Conservation (phyloP, 116 monocot species). For the Papilionanthe hybrid region DNA sequence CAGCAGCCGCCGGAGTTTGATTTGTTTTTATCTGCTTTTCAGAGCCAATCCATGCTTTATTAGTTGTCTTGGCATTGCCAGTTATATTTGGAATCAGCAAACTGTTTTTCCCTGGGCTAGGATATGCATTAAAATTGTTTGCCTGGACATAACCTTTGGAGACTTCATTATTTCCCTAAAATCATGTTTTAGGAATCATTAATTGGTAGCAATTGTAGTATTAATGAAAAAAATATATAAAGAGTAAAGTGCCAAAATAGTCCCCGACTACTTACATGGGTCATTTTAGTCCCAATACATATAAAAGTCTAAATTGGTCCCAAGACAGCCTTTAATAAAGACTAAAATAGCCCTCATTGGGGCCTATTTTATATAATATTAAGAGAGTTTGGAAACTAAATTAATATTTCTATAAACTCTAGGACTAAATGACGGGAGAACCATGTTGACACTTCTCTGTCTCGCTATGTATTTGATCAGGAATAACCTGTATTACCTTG, state of each 20-base stretch:
- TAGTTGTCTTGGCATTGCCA: slow-evolving; percentile 26
- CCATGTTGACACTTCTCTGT: too few species aligned
- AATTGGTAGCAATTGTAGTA: neutral
- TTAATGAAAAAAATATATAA: neutral
- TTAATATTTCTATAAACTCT: too few species aligned
- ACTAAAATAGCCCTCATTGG: too few species aligned
- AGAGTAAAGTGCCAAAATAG: too few species aligned
- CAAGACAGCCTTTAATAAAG: too few species aligned
- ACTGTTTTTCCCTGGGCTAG: slow-evolving; percentile 34
- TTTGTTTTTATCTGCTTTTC: slow-evolving; percentile 32
- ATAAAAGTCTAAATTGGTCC: too few species aligned
- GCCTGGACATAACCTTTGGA: slow-evolving; percentile 43
- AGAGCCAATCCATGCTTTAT: slow-evolving; percentile 21
- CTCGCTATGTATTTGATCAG: neutral
- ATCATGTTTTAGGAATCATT: neutral
- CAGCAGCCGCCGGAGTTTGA: slow-evolving; percentile 21
- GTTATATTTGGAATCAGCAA: slow-evolving; percentile 19
- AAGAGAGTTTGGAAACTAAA: too few species aligned
- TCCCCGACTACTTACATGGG: too few species aligned
- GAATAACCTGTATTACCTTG: slow-evolving; percentile 37
- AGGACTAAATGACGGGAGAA: too few species aligned
- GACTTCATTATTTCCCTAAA: slow-evolving; percentile 8
- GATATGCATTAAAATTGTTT: slow-evolving; percentile 33
- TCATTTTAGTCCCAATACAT: too few species aligned
- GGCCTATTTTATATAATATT: too few species aligned